These are phyloP conservation scores for Pleomassaria siparia DNA, from an alignment of 2,329 filamentous ascomycete genomes.

Conservation along the genomic window DNA sequence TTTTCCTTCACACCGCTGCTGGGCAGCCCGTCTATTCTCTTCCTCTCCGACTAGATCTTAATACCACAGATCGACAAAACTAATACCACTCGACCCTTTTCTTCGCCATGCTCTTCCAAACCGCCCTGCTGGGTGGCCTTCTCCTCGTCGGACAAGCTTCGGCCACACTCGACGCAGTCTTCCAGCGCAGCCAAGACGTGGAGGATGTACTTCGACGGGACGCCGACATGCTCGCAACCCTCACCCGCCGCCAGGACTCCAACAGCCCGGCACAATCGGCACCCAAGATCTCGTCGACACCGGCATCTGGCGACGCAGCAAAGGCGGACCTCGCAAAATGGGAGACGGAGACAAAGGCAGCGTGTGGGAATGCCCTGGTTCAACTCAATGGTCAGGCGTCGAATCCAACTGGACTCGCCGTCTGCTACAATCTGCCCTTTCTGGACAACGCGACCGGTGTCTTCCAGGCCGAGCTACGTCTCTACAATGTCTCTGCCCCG, in stretches of 20 bases:
- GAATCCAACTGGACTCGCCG: slow-evolving; percentile 75
- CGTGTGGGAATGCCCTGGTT: slow-evolving; percentile 61
- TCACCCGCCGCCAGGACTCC: slow-evolving; percentile 40
- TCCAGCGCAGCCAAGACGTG: slow-evolving; percentile 33
- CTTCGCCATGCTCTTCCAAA: slow-evolving; percentile 35
- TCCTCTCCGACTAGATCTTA: slow-evolving; percentile 29
- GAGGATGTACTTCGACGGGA: slow-evolving; percentile 38
- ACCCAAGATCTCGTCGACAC: slow-evolving; percentile 34
- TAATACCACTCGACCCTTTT: slow-evolving; percentile 25
- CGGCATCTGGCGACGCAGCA: slow-evolving; percentile 38
- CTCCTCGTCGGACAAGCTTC: slow-evolving; percentile 35
- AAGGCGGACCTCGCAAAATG: slow-evolving; percentile 35
- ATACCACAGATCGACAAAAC: slow-evolving; percentile 27
- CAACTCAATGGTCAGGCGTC: slow-evolving; percentile 58
- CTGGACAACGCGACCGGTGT: slow-evolving; percentile 67
- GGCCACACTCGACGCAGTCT: slow-evolving; percentile 29
- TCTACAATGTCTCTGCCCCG: slow-evolving; percentile 69
- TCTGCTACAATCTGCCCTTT: slow-evolving; percentile 80
- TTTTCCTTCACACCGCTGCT: slow-evolving; percentile 37
- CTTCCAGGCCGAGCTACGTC: slow-evolving; percentile 75
- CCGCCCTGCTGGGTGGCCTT: slow-evolving; percentile 31
- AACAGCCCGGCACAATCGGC: slow-evolving; percentile 24
- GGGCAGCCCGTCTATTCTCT: slow-evolving; percentile 34
- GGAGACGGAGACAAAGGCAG: slow-evolving; percentile 46
- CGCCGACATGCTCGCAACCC: slow-evolving; percentile 35